A percentile compares a stretch with the other conserved stretches of the same genome.
Evolutionary conservation across 805 yeast genomes (phyloP).

Genomic region (Saturnispora serradocipensis): DNA sequence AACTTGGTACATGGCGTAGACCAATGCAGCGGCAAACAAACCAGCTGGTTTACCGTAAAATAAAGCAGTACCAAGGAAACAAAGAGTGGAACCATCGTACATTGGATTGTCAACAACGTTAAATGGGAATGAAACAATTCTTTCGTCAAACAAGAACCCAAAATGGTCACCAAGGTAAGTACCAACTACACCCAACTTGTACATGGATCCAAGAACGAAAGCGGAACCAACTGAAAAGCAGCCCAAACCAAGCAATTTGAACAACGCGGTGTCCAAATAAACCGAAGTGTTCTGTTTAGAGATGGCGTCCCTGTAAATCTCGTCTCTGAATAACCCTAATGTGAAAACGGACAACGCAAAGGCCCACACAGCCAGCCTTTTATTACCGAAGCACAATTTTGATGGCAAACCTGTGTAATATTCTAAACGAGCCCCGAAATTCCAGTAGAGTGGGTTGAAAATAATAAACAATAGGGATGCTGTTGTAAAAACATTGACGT

Average conservation of each 20-base stretch:
- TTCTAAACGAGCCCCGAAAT: constrained; percentile 80
- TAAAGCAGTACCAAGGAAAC: constrained; percentile 85
- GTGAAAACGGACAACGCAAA: constrained; percentile 79
- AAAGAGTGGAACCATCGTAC: constrained; percentile 88
- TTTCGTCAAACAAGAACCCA: constrained; percentile 84
- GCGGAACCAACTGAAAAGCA: constrained; percentile 65
- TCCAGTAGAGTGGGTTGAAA: constrained; percentile 96
- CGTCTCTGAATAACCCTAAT: constrained; percentile 77
- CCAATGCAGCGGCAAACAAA: constrained; percentile 58
- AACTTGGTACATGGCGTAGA: constrained; percentile 69
- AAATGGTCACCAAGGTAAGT: constrained; percentile 96
- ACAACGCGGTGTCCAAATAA: constrained; percentile 35
- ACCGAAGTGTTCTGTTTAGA: constrained; percentile 58
- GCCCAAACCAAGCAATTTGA: constrained; percentile 37
- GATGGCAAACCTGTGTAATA: constrained; percentile 71
- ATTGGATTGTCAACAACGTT: constrained; percentile 87
- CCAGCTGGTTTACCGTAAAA: constrained; percentile 91
- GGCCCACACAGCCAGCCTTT: constrained; percentile 71
- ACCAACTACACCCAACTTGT: constrained; percentile 87
- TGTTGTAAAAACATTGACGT: constrained; percentile 9
- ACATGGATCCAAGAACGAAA: constrained; percentile 81
- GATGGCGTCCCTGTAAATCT: constrained; percentile 63
- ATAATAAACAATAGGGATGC: constrained; percentile 59
- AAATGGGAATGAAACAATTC: constrained; percentile 92
- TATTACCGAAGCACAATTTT: constrained; percentile 56